Conservation (phyloP, 176 grass and related monocot genomes). For the Coix lacrymajobi region DNA sequence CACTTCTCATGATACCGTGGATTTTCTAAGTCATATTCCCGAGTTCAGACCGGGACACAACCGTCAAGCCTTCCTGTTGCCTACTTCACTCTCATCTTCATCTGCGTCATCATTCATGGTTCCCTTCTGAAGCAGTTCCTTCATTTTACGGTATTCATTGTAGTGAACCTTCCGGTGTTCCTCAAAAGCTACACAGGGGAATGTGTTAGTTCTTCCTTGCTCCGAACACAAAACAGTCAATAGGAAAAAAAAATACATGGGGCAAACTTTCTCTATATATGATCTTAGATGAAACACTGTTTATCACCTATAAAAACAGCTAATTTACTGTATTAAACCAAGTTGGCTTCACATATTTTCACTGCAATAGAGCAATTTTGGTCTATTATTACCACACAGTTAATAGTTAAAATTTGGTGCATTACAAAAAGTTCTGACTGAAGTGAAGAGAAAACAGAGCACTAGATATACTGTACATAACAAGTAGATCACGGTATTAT, state of each 20-base stretch:
- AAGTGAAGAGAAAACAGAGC: neutral
- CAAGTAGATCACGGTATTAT: neutral
- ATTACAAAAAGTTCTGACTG: neutral
- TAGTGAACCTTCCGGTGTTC: constrained; percentile 77
- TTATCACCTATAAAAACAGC: neutral
- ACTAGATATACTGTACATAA: neutral
- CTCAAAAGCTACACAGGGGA: constrained; percentile 46
- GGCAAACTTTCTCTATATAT: neutral
- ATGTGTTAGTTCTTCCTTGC: constrained; percentile 9
- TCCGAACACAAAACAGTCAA: neutral
- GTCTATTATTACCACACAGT: neutral
- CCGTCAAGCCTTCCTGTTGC: neutral
- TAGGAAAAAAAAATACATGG: neutral
- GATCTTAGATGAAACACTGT: neutral
- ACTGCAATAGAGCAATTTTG: neutral
- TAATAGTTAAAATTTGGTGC: neutral
- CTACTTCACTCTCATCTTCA: constrained; percentile 17
- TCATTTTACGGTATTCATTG: constrained; percentile 75
- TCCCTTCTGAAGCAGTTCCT: constrained; percentile 50
- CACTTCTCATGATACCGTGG: neutral
- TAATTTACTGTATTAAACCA: neutral
- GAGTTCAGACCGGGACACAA: neutral
- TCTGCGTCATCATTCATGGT: constrained; percentile 39
- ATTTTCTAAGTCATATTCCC: neutral
- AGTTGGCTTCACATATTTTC: neutral